Conservation (phyloP, 352 stramenopile species). For the Phytophthora constricta region DNA sequence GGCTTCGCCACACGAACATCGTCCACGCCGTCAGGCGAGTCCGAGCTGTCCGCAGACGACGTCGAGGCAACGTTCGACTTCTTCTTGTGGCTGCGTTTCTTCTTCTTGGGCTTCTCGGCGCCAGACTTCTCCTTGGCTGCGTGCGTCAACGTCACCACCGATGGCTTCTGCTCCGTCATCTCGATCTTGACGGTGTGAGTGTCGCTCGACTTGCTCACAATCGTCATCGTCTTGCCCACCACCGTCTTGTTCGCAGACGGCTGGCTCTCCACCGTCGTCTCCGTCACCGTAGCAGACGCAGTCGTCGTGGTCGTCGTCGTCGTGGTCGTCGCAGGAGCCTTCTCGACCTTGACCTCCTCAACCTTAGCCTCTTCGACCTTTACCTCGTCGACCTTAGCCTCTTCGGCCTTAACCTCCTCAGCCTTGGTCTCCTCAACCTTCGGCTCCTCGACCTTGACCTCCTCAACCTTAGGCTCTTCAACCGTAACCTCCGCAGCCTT, state of each 20-base stretch:
- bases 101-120: constrained; percentile 46
- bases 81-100: constrained; percentile 41
- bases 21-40: constrained; percentile 43
- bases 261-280: constrained; percentile 42
- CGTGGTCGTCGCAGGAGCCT: constrained; percentile 6
- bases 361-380: constrained; percentile 1
- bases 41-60: constrained; percentile 36
- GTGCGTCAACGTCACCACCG: constrained; percentile 27
- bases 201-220: constrained; percentile 37
- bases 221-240: constrained; percentile 44
- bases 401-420: neutral
- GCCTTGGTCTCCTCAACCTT: constrained; percentile 1
- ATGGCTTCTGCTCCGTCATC: constrained; percentile 43
- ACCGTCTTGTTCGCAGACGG: constrained; percentile 38
- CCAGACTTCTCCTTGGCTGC: constrained; percentile 10
- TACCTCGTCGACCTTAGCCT: neutral
- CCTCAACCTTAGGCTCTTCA: neutral
- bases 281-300: constrained; percentile 32
- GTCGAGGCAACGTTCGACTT: constrained; percentile 33
- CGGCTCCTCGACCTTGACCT: constrained; percentile 1
- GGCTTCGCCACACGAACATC: constrained; percentile 33
- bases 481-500: constrained; percentile 2
- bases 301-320: constrained; percentile 22
- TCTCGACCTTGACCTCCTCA: constrained; percentile 12
- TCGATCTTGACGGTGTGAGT: constrained; percentile 41